Conservation (phyloP, 768 basidiomycete species). For the Calocera viscosa region DNA sequence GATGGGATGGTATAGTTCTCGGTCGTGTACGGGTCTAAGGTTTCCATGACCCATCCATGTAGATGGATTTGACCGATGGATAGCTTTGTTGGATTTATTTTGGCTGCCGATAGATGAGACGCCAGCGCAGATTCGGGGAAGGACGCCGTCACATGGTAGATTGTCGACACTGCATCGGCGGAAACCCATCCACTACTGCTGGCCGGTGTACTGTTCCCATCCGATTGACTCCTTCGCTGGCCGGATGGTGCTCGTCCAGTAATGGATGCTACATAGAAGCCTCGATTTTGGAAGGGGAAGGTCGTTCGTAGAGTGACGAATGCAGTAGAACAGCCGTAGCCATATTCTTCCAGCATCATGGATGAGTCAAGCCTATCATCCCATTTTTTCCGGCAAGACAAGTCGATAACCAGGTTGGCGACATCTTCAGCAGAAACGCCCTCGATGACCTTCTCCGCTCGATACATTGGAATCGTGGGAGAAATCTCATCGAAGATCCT, state of each 20-base stretch:
- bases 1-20: slow-evolving; percentile 93
- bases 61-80: slow-evolving; percentile 73
- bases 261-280: slow-evolving; percentile 69
- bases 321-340: slow-evolving; percentile 55
- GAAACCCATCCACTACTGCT: background rate
- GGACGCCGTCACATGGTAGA: slow-evolving; percentile 75
- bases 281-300: slow-evolving; percentile 83
- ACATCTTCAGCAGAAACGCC: slow-evolving; percentile 90
- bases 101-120: slow-evolving; percentile 42
- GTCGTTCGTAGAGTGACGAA: slow-evolving; percentile 64
- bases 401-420: slow-evolving; percentile 54
- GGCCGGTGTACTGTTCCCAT: background rate
- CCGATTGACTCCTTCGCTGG: background rate
- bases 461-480: slow-evolving; percentile 67
- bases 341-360: slow-evolving; percentile 60
- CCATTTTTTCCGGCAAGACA: slow-evolving; percentile 67
- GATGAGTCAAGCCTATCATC: slow-evolving; percentile 74
- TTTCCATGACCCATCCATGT: slow-evolving; percentile 94
- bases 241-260: slow-evolving; percentile 20
- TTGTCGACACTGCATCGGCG: slow-evolving; percentile 35
- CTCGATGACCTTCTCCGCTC: slow-evolving; percentile 82
- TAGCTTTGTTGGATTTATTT: slow-evolving; percentile 62
- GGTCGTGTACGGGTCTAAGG: slow-evolving; percentile 86
- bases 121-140: slow-evolving; percentile 45
- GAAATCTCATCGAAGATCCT: slow-evolving; percentile 69